phyloP scores from a whole-genome alignment of 2,329 filamentous ascomycete genomes.

The Pseudocercospora pini-densiflorae region DNA sequence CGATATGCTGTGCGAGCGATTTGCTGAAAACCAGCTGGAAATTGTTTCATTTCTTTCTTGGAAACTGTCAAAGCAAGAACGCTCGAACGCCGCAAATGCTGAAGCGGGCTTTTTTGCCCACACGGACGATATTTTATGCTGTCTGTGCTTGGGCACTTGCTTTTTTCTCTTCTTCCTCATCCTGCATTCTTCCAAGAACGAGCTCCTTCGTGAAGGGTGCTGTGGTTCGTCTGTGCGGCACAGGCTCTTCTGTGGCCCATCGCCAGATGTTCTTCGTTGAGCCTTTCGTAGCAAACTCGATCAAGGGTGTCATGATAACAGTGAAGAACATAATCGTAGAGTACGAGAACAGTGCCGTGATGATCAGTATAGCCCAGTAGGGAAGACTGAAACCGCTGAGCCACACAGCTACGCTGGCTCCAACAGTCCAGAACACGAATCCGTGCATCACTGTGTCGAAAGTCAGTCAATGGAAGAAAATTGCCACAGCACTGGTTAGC shows the following conservation, averaged over 20 bases:
- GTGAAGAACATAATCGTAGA: conserved; percentile 25
- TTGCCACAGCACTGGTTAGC: background rate
- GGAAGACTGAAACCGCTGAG: conserved; percentile 38
- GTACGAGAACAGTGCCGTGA: conserved; percentile 45
- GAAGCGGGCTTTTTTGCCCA: background rate
- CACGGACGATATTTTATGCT: background rate
- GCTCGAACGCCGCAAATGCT: conserved; percentile 2
- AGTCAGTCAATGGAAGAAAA: background rate
- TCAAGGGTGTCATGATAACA: conserved; percentile 26
- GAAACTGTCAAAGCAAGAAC: background rate
- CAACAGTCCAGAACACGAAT: conserved; percentile 52
- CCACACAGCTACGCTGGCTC: conserved; percentile 43
- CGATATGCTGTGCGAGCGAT: background rate
- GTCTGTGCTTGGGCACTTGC: conserved; percentile 8
- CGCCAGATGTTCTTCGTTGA: conserved; percentile 32
- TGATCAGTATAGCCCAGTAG: conserved; percentile 43
- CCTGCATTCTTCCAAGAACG: conserved; percentile 25
- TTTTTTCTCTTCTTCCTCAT: conserved; percentile 17
- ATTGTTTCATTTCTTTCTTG: background rate
- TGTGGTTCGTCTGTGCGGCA: conserved; percentile 30
- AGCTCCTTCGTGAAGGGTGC: conserved; percentile 32
- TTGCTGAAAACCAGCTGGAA: background rate
- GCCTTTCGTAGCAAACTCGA: conserved; percentile 31
- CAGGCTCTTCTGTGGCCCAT: conserved; percentile 33
- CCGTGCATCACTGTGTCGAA: conserved; percentile 49